A percentile compares a stretch with the other conserved stretches of the same genome.
phyloP scores from a whole-genome alignment of 345 rosid species.

The Linum lewisii region DNA sequence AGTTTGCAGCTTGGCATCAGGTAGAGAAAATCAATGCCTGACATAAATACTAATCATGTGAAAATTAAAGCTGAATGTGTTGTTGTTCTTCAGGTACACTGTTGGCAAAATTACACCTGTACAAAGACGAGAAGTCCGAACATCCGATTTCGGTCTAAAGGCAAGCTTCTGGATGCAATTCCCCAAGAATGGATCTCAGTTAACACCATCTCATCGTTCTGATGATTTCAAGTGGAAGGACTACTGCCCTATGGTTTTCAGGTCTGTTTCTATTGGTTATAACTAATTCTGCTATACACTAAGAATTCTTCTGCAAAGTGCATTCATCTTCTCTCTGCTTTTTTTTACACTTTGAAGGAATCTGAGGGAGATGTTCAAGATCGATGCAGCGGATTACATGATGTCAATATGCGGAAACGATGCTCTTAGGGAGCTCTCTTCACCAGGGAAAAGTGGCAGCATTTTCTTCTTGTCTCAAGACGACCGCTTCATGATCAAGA shows the following conservation, averaged over 20 bases:
- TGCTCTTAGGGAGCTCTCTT: constrained; percentile 93
- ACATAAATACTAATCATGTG: neutral
- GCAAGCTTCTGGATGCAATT: constrained; percentile 99
- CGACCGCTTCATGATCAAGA: constrained; percentile 97
- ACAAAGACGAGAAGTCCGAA: constrained; percentile 77
- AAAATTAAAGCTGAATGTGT: constrained; percentile 5
- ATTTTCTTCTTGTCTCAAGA: constrained; percentile 95
- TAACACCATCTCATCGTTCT: constrained; percentile 87
- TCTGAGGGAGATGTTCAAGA: constrained; percentile 96
- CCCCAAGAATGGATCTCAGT: constrained; percentile 79
- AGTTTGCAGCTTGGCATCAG: constrained; percentile 95
- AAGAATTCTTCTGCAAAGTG: neutral
- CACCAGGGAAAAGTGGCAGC: constrained; percentile 98
- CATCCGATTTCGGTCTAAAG: constrained; percentile 79
- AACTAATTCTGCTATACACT: no score
- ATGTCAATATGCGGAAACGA: constrained; percentile 98
- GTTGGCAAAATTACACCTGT: constrained; percentile 98
- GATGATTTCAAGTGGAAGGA: constrained; percentile 98
- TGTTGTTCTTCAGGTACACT: constrained; percentile 56
- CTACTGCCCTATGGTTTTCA: constrained; percentile 98
- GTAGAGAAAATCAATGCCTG: constrained; percentile 18
- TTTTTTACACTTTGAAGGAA: constrained; percentile 52
- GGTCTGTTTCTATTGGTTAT: constrained; percentile 36
- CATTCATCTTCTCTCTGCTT: constrained; percentile 1
- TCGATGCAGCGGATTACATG: constrained; percentile 98